These are phyloP conservation scores for Pythium brachiatum DNA, from an alignment of 352 stramenopile species.

Conservation along the genomic window DNA sequence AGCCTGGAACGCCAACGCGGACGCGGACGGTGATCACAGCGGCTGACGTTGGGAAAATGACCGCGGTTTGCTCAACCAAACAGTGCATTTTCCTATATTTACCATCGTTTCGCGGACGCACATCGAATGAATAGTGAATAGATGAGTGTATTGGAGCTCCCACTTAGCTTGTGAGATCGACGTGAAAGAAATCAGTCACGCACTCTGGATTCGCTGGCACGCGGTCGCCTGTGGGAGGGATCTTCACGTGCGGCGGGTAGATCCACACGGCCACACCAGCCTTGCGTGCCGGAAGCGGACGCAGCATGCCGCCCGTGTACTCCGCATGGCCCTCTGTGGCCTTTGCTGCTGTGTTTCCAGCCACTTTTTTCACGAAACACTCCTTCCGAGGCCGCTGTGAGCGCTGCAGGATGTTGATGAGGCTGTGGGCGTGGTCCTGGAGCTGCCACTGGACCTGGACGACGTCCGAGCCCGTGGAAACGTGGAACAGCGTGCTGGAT, in stretches of 20 bases:
- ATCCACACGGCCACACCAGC: slow-evolving; percentile 64
- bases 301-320: slow-evolving; percentile 39
- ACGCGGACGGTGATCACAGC: too few relatives aligned
- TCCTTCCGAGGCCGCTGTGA: slow-evolving; percentile 21
- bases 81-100: slow-evolving; percentile 23
- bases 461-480: slow-evolving; percentile 11
- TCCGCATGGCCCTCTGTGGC: slow-evolving; percentile 16
- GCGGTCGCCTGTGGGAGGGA: slow-evolving; percentile 53
- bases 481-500: slow-evolving; percentile 29
- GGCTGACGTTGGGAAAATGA: background rate
- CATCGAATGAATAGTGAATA: too few relatives aligned
- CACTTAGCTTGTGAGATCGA: background rate
- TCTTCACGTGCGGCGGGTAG: slow-evolving; percentile 62
- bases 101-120: background rate
- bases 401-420: slow-evolving; percentile 45
- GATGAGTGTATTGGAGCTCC: too few relatives aligned
- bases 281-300: slow-evolving; percentile 50
- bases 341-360: background rate
- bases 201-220: slow-evolving; percentile 39
- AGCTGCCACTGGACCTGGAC: slow-evolving; percentile 66
- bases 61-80: too few relatives aligned
- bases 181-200: slow-evolving; percentile 52
- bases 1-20: too few relatives aligned
- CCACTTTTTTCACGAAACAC: slow-evolving; percentile 25
- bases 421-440: slow-evolving; percentile 40